Base-by-base conservation (phyloP, 2,329 filamentous ascomycete genomes). In the Exophiala spinifera region DNA sequence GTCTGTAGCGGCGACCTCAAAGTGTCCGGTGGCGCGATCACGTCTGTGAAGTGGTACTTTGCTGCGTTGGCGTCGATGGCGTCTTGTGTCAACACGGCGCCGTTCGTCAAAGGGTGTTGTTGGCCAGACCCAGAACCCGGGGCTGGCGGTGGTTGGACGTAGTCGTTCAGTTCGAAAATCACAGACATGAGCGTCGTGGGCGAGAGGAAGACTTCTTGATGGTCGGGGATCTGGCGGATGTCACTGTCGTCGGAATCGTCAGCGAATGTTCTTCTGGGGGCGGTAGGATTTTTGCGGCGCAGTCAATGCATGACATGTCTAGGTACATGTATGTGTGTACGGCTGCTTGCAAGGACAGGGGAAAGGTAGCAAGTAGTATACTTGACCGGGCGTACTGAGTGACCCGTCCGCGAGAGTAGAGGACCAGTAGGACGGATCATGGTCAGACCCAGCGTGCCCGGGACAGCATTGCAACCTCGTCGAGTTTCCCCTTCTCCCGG, bases 151-250 rank as follows among this genome's bases (percentile, higher is more conserved):
- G 67, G 19, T 4, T 45, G 81, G 19, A 95, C 86, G 52, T 88
- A 87, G 75, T 96, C 87, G 51, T 88, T 87, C 66, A 97, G 89
- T 66, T 97, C 92, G 71, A 96, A 81, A 64, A 96, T 91, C 69
- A 96, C 85, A 72, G 83, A 91, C 2, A 89, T 89, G 70, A 91
- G 91, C 46, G 90, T 91, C 59, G 87, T 80, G 61, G 82, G 80
- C 69, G 95, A 90, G 66, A 96, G 86, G 75, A 85, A 96, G 63
- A 96, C 87, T 77, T 96, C 92, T 75, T 97, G 91, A 71, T 95
- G 88, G 69, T 92, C 59, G 3, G 63, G 63, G 46, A 65, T 59
- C 50, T 65, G 61, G 48, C 63, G 63, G 49, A 65, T 46, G 42
- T 59, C 53, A 46, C 61, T 64, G 51, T 31, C 14, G 15, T 39